Percentiles rank a stretch among this genome's conserved stretches.
Evolutionary conservation across 345 rosid genomes (phyloP).

Genomic region (Camelina sativa): DNA sequence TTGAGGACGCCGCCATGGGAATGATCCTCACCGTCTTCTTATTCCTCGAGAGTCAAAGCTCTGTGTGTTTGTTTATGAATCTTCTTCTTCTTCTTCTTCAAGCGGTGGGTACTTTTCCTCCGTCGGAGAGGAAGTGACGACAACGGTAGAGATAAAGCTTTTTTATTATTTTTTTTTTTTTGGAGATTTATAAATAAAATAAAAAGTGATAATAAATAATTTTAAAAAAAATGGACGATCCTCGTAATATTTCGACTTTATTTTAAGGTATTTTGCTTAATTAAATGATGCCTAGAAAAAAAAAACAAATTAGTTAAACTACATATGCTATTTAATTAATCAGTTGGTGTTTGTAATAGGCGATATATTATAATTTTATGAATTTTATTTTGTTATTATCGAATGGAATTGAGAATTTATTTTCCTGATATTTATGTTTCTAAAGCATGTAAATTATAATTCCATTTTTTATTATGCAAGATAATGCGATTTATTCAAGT

Average conservation of each 20-base stretch:
- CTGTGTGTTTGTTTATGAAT: neutral
- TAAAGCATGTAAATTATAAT: neutral
- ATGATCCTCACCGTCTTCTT: conserved; percentile 63
- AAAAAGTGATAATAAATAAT: too few relatives aligned
- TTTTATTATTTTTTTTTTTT: neutral
- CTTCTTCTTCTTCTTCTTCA: neutral
- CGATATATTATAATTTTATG: neutral
- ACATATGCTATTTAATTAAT: neutral
- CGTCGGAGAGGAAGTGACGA: conserved; percentile 30
- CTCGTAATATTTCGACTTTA: neutral
- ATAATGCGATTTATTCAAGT: too few relatives aligned
- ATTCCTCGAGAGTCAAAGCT: conserved; percentile 9
- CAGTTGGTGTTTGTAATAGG: too few relatives aligned
- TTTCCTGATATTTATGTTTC: too few relatives aligned
- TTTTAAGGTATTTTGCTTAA: neutral
- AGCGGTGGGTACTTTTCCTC: conserved; percentile 24
- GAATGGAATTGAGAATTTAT: neutral
- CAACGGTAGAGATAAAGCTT: conserved; percentile 33
- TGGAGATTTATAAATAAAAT: neutral
- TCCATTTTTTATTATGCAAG: too few relatives aligned
- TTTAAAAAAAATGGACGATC: neutral
- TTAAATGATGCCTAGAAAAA: too few relatives aligned
- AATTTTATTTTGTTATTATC: neutral
- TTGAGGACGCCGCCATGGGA: conserved; percentile 83
- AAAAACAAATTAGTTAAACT: neutral